Conservation (phyloP, 768 basidiomycete species). For the Hebeloma cylindrosporum region DNA sequence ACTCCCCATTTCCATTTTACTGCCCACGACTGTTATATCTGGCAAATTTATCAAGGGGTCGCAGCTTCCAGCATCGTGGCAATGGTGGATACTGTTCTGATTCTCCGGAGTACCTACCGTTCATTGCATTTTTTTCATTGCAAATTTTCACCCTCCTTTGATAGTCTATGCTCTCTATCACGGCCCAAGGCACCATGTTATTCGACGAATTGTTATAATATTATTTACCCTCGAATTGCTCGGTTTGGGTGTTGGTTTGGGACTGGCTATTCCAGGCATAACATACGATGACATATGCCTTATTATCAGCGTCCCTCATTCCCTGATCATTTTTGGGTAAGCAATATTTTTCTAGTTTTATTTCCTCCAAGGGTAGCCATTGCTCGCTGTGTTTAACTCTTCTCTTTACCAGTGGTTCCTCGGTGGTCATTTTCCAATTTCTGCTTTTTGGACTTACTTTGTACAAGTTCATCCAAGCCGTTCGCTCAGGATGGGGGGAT, state of each 20-base stretch:
- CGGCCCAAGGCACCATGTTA: conserved; percentile 25
- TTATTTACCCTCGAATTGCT: conserved; percentile 31
- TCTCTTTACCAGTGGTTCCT: conserved; percentile 22
- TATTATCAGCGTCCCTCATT: conserved; percentile 25
- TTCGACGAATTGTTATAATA: conserved; percentile 26
- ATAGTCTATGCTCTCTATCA: conserved; percentile 43
- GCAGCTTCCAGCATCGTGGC: conserved; percentile 29
- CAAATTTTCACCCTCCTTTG: neutral
- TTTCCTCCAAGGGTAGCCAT: neutral
- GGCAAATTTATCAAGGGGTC: conserved; percentile 43
- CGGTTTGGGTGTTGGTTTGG: conserved; percentile 31
- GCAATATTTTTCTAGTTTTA: conserved; percentile 4
- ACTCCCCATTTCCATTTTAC: conserved; percentile 38
- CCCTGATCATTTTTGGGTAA: conserved; percentile 35
- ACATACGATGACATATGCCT: conserved; percentile 35
- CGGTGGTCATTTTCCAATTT: conserved; percentile 38
- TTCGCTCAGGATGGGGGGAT: conserved; percentile 40
- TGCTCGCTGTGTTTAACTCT: neutral
- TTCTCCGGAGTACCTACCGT: conserved; percentile 35
- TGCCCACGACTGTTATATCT: conserved; percentile 41
- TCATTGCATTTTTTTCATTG: neutral
- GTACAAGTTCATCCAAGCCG: conserved; percentile 34
- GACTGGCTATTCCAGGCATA: conserved; percentile 30
- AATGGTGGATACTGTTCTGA: conserved; percentile 39
- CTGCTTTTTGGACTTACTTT: conserved; percentile 39